Evolutionary conservation across 768 basidiomycete species (phyloP).

Genomic region (Boletus coccyginus): DNA sequence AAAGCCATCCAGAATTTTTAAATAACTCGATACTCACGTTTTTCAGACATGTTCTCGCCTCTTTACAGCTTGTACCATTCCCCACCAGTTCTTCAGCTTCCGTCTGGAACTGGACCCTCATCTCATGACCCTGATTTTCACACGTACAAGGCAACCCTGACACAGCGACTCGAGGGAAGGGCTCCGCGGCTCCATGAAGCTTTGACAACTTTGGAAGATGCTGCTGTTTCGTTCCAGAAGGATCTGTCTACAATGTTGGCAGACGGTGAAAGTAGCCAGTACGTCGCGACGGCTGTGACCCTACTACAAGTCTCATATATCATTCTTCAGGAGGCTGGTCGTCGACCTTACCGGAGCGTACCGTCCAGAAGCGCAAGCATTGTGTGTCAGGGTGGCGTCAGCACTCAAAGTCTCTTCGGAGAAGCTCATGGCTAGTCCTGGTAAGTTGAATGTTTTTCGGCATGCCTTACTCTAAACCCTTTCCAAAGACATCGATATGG

Average conservation of each 20-base stretch:
- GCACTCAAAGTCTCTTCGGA: slow-evolving; percentile 40
- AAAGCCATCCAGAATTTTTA: not conserved
- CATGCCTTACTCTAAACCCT: slow-evolving; percentile 1
- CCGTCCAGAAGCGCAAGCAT: slow-evolving; percentile 47
- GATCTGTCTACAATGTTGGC: slow-evolving; percentile 51
- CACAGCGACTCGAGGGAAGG: slow-evolving; percentile 62
- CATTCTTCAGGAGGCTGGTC: slow-evolving; percentile 39
- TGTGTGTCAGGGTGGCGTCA: slow-evolving; percentile 42
- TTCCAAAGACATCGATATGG: slow-evolving; percentile 5
- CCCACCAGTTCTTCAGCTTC: slow-evolving; percentile 45
- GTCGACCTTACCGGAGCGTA: slow-evolving; percentile 44
- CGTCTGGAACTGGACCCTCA: slow-evolving; percentile 37
- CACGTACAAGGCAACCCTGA: slow-evolving; percentile 59
- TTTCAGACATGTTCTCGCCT: slow-evolving; percentile 46
- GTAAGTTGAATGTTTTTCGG: slow-evolving; percentile 28
- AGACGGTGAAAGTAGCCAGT: slow-evolving; percentile 45
- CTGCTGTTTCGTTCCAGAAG: slow-evolving; percentile 53
- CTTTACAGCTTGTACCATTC: slow-evolving; percentile 55
- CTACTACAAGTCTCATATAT: not conserved
- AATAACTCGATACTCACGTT: slow-evolving; percentile 10
- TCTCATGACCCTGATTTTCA: slow-evolving; percentile 47
- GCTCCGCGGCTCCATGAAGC: slow-evolving; percentile 60
- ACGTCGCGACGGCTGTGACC: slow-evolving; percentile 17
- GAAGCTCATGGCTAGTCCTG: slow-evolving; percentile 28
- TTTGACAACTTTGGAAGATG: slow-evolving; percentile 56